Evolutionary conservation across 164 flowering plant species (phyloP), one percentile per base, ranked within the genome.

Genomic region (Kalanchoe fedtschenkoi): DNA sequence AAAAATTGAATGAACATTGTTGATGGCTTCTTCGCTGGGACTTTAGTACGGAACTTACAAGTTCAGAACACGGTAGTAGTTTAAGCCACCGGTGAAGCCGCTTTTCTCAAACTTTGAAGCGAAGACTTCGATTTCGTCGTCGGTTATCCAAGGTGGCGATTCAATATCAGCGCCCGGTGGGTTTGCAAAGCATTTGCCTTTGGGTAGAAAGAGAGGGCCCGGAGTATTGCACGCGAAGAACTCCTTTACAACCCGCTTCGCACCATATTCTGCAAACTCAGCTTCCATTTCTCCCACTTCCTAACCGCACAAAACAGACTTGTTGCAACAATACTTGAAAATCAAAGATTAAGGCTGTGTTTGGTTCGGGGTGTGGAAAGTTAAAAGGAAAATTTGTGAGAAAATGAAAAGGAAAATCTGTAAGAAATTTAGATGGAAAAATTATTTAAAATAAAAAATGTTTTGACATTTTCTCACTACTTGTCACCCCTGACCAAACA

Each of bases 241-340:
- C 56, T 62, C 74, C 72, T 61, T 74, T 30, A 84, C 43, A 9
- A 77, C 68, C 34, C 68, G 35, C 46, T 46, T 65, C 2, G 78
- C 63, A n/a, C 77, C 77, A 55, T 34, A 19, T 13, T 58, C 61
- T 34, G 75, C 83, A 51, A 84, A 71, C 65, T 81, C 88, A 24
- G 71, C 80, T 74, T 87, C 93, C 10, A 77, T 73, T 39, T 71
- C 73, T 60, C 84, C 89, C 8, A 84, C 83, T 61, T 81, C 76
- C 89, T 84, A 61, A 32, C 1, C 2, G 3, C 11, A 29, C 1
- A n/a, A 26, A 29, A 62, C n/a, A 17, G n/a, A 17, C 2, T 21
- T 13, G 55, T 58, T n/a, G n/a, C n/a, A n/a, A n/a, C n/a, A n/a
- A n/a, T n/a, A n/a, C n/a, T n/a, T n/a, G n/a, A n/a, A n/a, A n/a